These are phyloP conservation scores for Neurospora sp. DNA, from an alignment of 2,329 filamentous ascomycete genomes.

Conservation along the genomic window DNA sequence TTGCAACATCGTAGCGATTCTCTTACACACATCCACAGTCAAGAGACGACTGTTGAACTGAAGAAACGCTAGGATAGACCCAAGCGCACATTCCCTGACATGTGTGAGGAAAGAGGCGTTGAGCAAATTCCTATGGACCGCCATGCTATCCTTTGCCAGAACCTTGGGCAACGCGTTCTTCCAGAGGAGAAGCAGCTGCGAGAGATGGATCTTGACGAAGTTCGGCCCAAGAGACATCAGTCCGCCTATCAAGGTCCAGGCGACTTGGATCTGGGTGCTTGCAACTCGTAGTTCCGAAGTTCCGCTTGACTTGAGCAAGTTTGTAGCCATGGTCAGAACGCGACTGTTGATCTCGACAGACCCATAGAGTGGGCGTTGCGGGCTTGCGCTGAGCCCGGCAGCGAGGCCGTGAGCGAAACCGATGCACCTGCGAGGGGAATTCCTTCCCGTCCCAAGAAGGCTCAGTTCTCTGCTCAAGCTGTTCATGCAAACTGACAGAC, in stretches of 20 bases:
- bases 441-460: slow-evolving; percentile 62
- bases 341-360: slow-evolving; percentile 93
- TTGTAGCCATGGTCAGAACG: slow-evolving; percentile 83
- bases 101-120: slow-evolving; percentile 91
- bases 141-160: slow-evolving; percentile 75
- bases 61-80: slow-evolving; percentile 83
- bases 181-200: slow-evolving; percentile 88
- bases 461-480: slow-evolving; percentile 81
- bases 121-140: slow-evolving; percentile 69
- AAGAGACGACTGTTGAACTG: slow-evolving; percentile 87
- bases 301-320: slow-evolving; percentile 82
- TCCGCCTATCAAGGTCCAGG: slow-evolving; percentile 94
- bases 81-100: slow-evolving; percentile 86
- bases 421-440: slow-evolving; percentile 73
- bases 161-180: slow-evolving; percentile 95
- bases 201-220: slow-evolving; percentile 97
- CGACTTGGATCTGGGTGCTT: slow-evolving; percentile 91
- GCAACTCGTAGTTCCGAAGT: slow-evolving; percentile 85
- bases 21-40: slow-evolving; percentile 87
- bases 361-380: slow-evolving; percentile 79
- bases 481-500: slow-evolving; percentile 93
- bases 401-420: slow-evolving; percentile 89
- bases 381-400: slow-evolving; percentile 82
- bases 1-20: slow-evolving; percentile 88
- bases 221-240: slow-evolving; percentile 94